These are phyloP conservation scores for Aspergillus sp. DNA, from an alignment of 2,329 filamentous ascomycete genomes.

Conservation along the genomic window DNA sequence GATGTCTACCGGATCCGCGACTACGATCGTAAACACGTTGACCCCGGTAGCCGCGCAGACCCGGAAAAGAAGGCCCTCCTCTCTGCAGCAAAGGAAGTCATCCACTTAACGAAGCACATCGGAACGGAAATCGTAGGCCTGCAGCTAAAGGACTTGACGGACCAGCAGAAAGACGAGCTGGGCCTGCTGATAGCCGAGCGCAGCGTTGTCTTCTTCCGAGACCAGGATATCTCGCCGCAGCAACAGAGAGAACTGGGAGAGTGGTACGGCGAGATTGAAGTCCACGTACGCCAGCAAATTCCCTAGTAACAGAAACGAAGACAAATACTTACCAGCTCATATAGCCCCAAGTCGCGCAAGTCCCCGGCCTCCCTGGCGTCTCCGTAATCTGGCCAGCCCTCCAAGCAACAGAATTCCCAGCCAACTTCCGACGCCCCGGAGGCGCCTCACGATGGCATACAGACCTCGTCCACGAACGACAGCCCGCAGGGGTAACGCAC, in stretches of 20 bases:
- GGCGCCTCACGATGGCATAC: conserved; percentile 69
- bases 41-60: conserved; percentile 65
- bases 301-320: neutral
- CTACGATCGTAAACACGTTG: conserved; percentile 55
- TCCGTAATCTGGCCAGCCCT: conserved; percentile 71
- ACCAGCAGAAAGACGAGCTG: conserved; percentile 62
- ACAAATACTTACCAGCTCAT: neutral
- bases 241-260: conserved; percentile 64
- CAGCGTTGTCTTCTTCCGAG: conserved; percentile 66
- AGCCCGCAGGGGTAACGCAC: conserved; percentile 70
- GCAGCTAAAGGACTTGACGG: conserved; percentile 61
- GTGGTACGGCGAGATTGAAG: conserved; percentile 64
- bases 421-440: conserved; percentile 66
- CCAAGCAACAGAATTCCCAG: conserved; percentile 59
- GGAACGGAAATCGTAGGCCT: conserved; percentile 65
- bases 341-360: conserved; percentile 69
- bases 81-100: conserved; percentile 62
- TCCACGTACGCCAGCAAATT: conserved; percentile 55
- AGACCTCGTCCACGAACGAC: conserved; percentile 69
- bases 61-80: conserved; percentile 59
- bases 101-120: conserved; percentile 61
- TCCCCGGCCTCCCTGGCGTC: conserved; percentile 65
- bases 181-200: conserved; percentile 63
- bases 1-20: conserved; percentile 67
- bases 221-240: conserved; percentile 61